Evolutionary conservation across 192 early-diverging fungal genomes (phyloP), one percentile per base, ranked within the genome.

Genomic region (Coemansia sp.): DNA sequence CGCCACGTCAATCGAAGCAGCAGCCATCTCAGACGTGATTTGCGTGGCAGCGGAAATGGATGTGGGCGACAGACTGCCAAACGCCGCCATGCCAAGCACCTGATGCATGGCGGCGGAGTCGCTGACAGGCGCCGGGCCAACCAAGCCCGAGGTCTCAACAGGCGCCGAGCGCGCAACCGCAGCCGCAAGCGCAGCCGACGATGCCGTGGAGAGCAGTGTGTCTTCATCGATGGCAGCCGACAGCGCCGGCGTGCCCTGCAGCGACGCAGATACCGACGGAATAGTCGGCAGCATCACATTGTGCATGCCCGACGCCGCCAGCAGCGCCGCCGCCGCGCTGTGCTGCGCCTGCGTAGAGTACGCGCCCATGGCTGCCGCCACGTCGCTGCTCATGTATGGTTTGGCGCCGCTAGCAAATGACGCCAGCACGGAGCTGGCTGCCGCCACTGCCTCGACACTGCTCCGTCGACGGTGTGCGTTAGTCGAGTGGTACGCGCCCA

Each of bases 351-450:
- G 74, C 21, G 51, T 32, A 41, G 70, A 19, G 15, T 77, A 77
- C 46, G 76, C 13, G 22, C 21, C 21, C 8, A 65, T 59, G 8
- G 68, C 69, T 3, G 65, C 69, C 0, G 72, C 72, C 46, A 54
- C 57, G 7, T 60, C 61, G 48, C 56, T 32, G 40, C 49, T 69
- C 61, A 74, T 58, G 22, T 66, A 73, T 13, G 72, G 48, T 61
- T 83, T 83, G 41, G 76, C 48, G 63, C 80, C 78, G 61, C 32
- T 78, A 11, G 80, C 80, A 13, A 83, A 74, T 4, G 80, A 83
- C 8, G 80, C 80, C 46, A 83, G 69, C 55, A 83, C 80, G 6
- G 80, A 83, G 66, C 80, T 83, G 26, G 80, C 80, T 4, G 80
- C 80, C 4, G 80, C 80, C 1, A 71, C 80, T 0, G 80, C 80